Base-by-base conservation (phyloP, 345 rosid species). In the Hibiscus mutabilis region DNA sequence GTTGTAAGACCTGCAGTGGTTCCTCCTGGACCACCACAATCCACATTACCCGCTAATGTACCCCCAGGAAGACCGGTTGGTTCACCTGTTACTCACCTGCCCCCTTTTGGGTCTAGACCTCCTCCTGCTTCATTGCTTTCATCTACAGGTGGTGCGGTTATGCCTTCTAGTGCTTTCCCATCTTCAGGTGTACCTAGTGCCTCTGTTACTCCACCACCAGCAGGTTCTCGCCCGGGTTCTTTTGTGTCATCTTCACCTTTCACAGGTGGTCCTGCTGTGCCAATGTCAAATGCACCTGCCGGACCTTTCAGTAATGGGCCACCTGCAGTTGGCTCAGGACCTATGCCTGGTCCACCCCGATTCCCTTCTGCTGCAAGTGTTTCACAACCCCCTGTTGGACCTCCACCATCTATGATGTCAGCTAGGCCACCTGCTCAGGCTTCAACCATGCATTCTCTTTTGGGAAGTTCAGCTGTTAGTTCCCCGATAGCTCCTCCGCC, bases 1-100 rank as follows among this genome's bases (percentile, higher is more conserved):
- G 46, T 19, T 60, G 74, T 60, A 24, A 79, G 96, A 80, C 83
- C 95, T 49, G 57, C 86, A 14, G 86, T 68, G 47, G 81, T 85
- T 58, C 86, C 88, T 29, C 59, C 84, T 11, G 87, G 85, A 60
- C 29, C 85, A 27, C 82, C 78, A 3, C 84, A 83, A 62, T 56
- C 83, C 46, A 66, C 82, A 35, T 61, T 80, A 40, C 81, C 86
- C 1, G 77, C 79, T 31, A 87, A 78, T 81, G 74, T 74, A 60
- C 77, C 82, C 40, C 71, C 79, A 0, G 88, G 84, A 15, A 87
- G 97, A 79, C 92, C 93, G 0, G 70, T 80, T 57, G 93, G 85
- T 27, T 87, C 86, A 0, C 88, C 89, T 67, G 74, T 76, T 46
- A 13, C 42, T 61, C 55, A 46, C 0, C 8, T 40, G 4, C 18